Conservation (phyloP, 805 yeast species). For the Wickerhamomyces alni region DNA sequence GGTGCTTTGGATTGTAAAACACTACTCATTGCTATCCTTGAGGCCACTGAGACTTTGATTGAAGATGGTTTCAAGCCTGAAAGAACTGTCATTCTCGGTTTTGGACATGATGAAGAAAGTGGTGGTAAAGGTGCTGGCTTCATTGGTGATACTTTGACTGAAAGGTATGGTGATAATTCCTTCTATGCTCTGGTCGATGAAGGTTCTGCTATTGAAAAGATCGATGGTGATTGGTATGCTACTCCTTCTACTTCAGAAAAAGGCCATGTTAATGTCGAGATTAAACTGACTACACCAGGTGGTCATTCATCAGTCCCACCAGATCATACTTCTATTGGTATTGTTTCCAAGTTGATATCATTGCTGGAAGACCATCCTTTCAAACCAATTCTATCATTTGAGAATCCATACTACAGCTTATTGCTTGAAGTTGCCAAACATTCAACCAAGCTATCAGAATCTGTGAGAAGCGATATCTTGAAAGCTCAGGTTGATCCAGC, state of each 20-base stretch:
- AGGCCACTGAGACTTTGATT: conserved; percentile 53
- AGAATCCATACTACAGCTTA: conserved; percentile 54
- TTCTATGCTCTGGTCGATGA: conserved; percentile 66
- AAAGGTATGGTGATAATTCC: conserved; percentile 55
- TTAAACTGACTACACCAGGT: conserved; percentile 54
- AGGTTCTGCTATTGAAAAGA: conserved; percentile 33
- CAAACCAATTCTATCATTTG: conserved; percentile 36
- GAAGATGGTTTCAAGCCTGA: conserved; percentile 45
- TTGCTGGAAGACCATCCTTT: conserved; percentile 50
- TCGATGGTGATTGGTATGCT: conserved; percentile 37
- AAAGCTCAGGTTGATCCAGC: conserved; percentile 24
- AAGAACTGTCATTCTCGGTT: conserved; percentile 57
- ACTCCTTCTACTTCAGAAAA: conserved; percentile 53
- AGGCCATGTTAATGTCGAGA: conserved; percentile 45
- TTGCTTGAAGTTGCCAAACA: conserved; percentile 57
- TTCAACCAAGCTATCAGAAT: conserved; percentile 21
- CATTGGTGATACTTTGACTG: conserved; percentile 39
- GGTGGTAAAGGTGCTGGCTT: conserved; percentile 39
- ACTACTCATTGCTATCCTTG: conserved; percentile 57
- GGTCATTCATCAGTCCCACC: conserved; percentile 85
- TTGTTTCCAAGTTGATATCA: conserved; percentile 51
- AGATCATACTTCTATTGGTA: conserved; percentile 74
- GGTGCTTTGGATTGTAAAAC: conserved; percentile 77
- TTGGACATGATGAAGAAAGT: conserved; percentile 77
- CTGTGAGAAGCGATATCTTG: conserved; percentile 25